phyloP scores from a whole-genome alignment of 1,284 basidiomycete genomes.

The Apiotrichum domesticum region DNA sequence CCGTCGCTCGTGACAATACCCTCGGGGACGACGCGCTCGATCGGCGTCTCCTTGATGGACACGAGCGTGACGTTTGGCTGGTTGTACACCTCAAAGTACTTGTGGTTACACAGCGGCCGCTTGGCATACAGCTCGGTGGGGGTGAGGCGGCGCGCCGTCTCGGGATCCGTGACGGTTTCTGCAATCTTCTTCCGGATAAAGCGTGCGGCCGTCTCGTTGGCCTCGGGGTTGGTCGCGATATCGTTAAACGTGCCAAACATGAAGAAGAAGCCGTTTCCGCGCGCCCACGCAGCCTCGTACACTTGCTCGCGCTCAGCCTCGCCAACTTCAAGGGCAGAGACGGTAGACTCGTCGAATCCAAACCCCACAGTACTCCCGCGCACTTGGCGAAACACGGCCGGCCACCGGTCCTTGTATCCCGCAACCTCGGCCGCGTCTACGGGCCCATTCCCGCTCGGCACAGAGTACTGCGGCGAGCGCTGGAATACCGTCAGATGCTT shows the following conservation, averaged over 20 bases:
- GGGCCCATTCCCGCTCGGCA: conserved; percentile 7
- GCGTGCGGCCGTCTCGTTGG: conserved; percentile 8
- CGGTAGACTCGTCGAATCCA: conserved; percentile 7
- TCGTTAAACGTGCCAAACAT: conserved; percentile 15
- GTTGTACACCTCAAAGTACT: conserved; percentile 16
- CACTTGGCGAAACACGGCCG: conserved; percentile 8
- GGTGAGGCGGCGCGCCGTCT: conserved; percentile 7
- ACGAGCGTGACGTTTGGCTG: conserved; percentile 12
- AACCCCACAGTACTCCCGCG: conserved; percentile 4
- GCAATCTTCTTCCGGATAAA: conserved; percentile 13
- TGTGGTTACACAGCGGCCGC: conserved; percentile 10
- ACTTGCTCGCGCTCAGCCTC: conserved; percentile 5
- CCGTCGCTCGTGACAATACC: conserved; percentile 10
- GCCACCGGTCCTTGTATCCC: neutral
- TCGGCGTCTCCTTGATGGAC: conserved; percentile 6
- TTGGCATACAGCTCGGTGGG: conserved; percentile 8
- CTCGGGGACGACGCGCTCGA: neutral
- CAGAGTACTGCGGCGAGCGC: conserved; percentile 12
- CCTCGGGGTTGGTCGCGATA: conserved; percentile 1
- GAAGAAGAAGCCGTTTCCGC: conserved; percentile 12
- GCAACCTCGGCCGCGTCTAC: conserved; percentile 3
- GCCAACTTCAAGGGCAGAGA: neutral
- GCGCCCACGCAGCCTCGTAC: conserved; percentile 9
- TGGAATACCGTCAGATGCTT: conserved; percentile 11
- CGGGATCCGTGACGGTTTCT: conserved; percentile 8